Evolutionary conservation across 225 moss, liverwort and hornwort species (phyloP).

Genomic region (Asterella californica): DNA sequence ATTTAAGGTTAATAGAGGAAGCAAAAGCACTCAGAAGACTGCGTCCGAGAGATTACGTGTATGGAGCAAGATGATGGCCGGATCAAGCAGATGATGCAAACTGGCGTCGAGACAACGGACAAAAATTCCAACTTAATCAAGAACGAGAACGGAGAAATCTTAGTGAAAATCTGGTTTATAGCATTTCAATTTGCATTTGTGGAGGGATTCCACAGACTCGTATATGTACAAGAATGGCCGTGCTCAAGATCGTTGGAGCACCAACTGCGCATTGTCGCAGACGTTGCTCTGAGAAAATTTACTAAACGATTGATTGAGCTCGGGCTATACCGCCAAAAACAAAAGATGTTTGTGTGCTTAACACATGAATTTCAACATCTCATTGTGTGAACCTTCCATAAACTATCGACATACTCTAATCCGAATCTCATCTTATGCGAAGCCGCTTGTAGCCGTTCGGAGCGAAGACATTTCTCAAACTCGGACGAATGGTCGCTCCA

Average conservation of each 20-base stretch:
- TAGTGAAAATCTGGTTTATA: not conserved
- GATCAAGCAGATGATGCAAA: not conserved
- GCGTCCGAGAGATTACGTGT: not conserved
- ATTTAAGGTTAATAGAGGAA: not conserved
- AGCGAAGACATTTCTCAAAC: not conserved
- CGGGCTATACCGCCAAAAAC: not conserved
- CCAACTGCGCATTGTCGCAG: constrained; percentile 2
- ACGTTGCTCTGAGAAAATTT: not conserved
- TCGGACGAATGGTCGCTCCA: not conserved
- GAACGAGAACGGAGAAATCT: no score
- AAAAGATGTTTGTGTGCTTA: not conserved
- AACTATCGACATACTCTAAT: not conserved
- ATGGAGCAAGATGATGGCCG: not conserved
- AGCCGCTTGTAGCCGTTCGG: constrained; percentile 9
- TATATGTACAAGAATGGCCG: constrained; percentile 7
- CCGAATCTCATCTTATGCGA: not conserved
- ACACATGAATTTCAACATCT: not conserved
- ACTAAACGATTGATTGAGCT: not conserved
- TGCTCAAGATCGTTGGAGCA: not conserved
- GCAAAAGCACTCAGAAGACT: not conserved
- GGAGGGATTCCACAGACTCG: not conserved
- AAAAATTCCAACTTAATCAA: not conserved
- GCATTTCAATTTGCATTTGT: not conserved
- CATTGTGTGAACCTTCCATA: not conserved
- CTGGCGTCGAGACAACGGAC: not conserved